Evolutionary conservation across 2,329 filamentous ascomycete species (phyloP).

Genomic region (Aureobasidium namibiae): DNA sequence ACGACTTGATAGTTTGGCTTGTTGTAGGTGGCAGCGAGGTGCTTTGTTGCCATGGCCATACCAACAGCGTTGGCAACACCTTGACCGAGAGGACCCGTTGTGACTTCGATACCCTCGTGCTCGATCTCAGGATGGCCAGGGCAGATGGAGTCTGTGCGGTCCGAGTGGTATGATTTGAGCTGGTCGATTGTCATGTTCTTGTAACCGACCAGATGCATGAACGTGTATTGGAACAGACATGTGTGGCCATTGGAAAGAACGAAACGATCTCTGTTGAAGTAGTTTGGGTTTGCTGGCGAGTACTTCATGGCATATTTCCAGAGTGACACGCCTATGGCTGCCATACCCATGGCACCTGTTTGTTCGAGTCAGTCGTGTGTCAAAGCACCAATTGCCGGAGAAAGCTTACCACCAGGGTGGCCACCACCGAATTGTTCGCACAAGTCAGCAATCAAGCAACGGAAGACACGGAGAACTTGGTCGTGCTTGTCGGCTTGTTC

Average conservation of each 20-base stretch:
- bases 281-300: constrained; percentile 46
- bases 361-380: not conserved
- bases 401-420: constrained; percentile 47
- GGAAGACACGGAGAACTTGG: constrained; percentile 51
- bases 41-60: constrained; percentile 51
- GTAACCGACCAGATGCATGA: constrained; percentile 46
- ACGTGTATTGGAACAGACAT: constrained; percentile 48
- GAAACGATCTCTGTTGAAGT: constrained; percentile 56
- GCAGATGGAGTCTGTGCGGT: constrained; percentile 39
- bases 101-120: constrained; percentile 50
- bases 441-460: constrained; percentile 57
- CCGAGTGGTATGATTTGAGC: constrained; percentile 47
- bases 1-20: constrained; percentile 40
- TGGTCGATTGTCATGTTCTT: constrained; percentile 49
- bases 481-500: constrained; percentile 28
- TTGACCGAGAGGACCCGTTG: constrained; percentile 52
- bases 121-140: constrained; percentile 48
- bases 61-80: constrained; percentile 53
- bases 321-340: constrained; percentile 52
- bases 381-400: not conserved
- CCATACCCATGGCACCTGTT: constrained; percentile 48
- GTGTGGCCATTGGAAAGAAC: constrained; percentile 54
- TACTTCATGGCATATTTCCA: constrained; percentile 58
- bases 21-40: constrained; percentile 49
- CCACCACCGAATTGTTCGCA: constrained; percentile 64